phyloP scores from a whole-genome alignment of 179 eudicot species.

The Patellifolia procumbens region DNA sequence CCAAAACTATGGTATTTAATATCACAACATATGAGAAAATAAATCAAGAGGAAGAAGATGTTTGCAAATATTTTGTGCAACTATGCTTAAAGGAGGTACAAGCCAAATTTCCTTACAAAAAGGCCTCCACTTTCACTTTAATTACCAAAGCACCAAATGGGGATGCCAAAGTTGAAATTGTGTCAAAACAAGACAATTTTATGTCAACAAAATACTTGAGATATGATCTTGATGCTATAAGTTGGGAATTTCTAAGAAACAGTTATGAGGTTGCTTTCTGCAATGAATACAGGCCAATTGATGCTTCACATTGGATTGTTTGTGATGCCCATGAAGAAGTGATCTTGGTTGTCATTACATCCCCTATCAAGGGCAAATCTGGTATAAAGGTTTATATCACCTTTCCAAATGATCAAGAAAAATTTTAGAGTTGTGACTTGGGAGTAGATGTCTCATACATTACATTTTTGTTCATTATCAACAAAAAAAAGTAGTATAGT shows the following conservation, averaged over 20 bases:
- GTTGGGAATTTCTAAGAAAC: conserved; percentile 41
- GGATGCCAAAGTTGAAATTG: conserved; percentile 25
- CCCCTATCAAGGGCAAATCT: conserved; percentile 19
- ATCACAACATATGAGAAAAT: conserved; percentile 7
- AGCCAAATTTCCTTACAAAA: conserved; percentile 27
- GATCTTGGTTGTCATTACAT: conserved; percentile 38
- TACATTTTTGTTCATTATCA: no score
- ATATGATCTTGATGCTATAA: conserved; percentile 16
- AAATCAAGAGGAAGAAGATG: neutral
- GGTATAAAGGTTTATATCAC: conserved; percentile 28
- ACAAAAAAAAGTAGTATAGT: no score
- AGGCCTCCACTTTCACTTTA: conserved; percentile 24
- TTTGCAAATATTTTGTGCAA: conserved; percentile 22
- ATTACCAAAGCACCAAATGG: conserved; percentile 29
- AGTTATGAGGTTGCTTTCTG: conserved; percentile 30
- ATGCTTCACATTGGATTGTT: conserved; percentile 46
- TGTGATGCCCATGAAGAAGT: conserved; percentile 35
- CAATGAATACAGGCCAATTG: conserved; percentile 35
- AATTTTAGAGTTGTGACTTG: no score
- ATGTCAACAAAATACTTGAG: neutral
- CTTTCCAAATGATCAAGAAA: conserved; percentile 3
- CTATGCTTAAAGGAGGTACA: conserved; percentile 46
- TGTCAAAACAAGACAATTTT: conserved; percentile 16
- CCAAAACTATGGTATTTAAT: conserved; percentile 34
- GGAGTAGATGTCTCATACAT: no score